Conservation (phyloP, 306 rosid species). For the Pterocarpus macrocarpus region DNA sequence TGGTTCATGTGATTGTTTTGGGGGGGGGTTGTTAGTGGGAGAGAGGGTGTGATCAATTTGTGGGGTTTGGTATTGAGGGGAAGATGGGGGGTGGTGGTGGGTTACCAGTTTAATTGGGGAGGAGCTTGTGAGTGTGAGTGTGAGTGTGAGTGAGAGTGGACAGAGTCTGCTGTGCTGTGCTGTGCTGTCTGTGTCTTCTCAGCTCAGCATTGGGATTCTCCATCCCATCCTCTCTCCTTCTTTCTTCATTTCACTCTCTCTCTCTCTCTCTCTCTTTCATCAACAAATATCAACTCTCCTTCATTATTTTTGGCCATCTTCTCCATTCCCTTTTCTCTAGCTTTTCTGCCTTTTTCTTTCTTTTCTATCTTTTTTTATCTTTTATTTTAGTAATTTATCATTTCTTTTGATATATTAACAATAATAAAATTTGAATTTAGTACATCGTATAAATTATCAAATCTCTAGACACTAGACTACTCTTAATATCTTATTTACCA, state of each 20-base stretch:
- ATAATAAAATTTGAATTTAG: no score
- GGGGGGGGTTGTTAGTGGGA: no score
- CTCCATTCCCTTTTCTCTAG: not conserved
- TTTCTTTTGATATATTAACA: no score
- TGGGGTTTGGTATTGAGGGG: not conserved
- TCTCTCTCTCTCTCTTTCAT: conserved; percentile 42
- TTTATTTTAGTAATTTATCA: no score
- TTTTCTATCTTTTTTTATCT: no score
- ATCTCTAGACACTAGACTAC: no score
- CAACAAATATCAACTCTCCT: conserved; percentile 53
- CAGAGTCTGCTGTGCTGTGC: conserved; percentile 32
- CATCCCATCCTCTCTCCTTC: not conserved
- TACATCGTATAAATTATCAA: no score
- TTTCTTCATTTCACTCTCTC: not conserved
- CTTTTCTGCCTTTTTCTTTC: not conserved
- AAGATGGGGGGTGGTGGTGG: conserved; percentile 4
- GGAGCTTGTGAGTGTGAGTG: conserved; percentile 31
- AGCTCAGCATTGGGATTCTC: conserved; percentile 76
- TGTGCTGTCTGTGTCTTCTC: conserved; percentile 58
- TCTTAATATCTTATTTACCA: no score
- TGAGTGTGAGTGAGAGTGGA: not conserved
- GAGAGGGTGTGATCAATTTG: no score
- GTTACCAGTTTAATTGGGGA: conserved; percentile 52
- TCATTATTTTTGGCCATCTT: conserved; percentile 46
- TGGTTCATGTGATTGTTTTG: not conserved